Percentiles rank a stretch among this genome's conserved stretches.
These are phyloP conservation scores for Cylindrodendrum hubeiense DNA, from an alignment of 2,329 filamentous ascomycete species.

Conservation along the genomic window DNA sequence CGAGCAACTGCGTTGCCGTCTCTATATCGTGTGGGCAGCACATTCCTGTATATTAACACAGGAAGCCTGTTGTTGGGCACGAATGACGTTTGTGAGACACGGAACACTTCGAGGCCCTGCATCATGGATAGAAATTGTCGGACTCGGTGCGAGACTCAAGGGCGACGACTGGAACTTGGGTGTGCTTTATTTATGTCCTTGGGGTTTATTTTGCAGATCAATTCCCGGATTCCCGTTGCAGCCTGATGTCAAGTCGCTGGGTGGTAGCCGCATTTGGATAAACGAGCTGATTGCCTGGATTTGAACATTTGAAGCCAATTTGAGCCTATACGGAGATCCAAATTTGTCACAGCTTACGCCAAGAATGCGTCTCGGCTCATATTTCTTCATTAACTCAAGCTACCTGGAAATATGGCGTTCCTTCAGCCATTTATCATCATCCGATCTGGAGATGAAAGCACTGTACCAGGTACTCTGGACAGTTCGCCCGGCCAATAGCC, in stretches of 20 bases:
- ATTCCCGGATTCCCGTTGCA: neutral
- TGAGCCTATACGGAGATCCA: too few relatives aligned
- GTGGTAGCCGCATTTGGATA: neutral
- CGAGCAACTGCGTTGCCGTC: neutral
- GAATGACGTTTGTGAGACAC: neutral
- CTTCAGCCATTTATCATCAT: too few relatives aligned
- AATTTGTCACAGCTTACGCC: too few relatives aligned
- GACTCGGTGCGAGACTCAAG: neutral
- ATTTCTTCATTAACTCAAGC: neutral
- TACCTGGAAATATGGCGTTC: neutral
- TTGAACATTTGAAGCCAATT: neutral
- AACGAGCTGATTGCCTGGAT: neutral
- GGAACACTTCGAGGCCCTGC: slow-evolving; percentile 1
- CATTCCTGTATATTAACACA: slow-evolving; percentile 1
- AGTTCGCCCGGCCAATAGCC: neutral
- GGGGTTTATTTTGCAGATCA: neutral
- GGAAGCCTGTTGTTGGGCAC: slow-evolving; percentile 11
- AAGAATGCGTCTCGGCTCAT: neutral
- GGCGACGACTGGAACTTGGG: neutral
- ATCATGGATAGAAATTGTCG: neutral
- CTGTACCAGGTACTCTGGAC: too few relatives aligned
- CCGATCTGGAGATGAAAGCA: too few relatives aligned
- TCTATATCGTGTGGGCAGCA: neutral
- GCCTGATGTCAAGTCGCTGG: neutral
- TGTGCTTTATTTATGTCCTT: neutral